phyloP scores from a whole-genome alignment of 257 asterid genomes.

The Nicotiana attenuata region DNA sequence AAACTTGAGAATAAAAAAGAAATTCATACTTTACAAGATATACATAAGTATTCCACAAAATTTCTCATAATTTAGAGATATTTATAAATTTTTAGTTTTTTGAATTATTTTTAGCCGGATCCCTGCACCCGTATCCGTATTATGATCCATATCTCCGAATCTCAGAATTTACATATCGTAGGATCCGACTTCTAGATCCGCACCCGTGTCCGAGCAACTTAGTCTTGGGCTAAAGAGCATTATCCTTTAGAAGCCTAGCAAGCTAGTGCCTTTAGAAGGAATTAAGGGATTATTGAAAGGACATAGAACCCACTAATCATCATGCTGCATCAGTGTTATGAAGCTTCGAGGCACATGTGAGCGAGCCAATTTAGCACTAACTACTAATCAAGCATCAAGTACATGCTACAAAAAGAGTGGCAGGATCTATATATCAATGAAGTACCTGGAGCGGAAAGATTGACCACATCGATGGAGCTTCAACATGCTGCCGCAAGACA shows the following conservation, averaged over 20 bases:
- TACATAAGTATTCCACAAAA: no score
- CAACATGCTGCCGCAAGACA: constrained; percentile 71
- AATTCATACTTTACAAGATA: no score
- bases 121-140: no score
- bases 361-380: neutral
- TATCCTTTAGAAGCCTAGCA: neutral
- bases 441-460: constrained; percentile 96
- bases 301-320: neutral
- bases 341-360: neutral
- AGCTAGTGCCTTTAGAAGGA: neutral
- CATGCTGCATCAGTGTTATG: neutral
- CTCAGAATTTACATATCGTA: no score
- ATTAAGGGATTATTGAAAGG: neutral
- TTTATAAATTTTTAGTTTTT: no score
- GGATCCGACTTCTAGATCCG: no score
- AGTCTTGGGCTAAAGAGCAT: neutral
- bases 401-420: neutral
- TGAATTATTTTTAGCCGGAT: no score
- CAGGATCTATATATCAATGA: constrained; percentile 1
- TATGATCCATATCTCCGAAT: no score
- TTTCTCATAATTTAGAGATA: no score
- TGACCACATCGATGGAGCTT: constrained; percentile 97
- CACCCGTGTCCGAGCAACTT: no score
- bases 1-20: no score
- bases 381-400: neutral